Evolutionary conservation across 768 basidiomycete species (phyloP), one percentile per base, ranked within the genome.

Genomic region (Macrolepiota fuliginosa): DNA sequence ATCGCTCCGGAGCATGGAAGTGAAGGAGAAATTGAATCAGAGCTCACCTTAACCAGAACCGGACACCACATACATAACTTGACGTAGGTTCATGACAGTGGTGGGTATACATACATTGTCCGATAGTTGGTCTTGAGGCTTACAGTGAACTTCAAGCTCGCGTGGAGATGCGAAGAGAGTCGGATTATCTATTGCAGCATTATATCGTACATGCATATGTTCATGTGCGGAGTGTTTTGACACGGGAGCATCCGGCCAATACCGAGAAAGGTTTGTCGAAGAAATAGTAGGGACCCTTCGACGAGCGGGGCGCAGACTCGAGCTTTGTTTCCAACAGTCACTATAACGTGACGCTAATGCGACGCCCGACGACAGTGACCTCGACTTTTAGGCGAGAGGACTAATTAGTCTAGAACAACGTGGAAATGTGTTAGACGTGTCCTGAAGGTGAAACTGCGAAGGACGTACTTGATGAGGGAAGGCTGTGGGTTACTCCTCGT

Each of bases 401-500:
- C 92, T 96, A 76, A 97, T 92, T 70, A 97, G 84, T 78, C 95
- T 97, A 69, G 7, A 32, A 25, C n/a, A 32, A 67, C 12, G 54
- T 50, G 49, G 63, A 39, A 24, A 40, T 15, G 24, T 36, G 66
- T 39, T 32, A 67, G 39, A 54, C n/a, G 17, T 45, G 42, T n/a
- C n/a, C 10, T 24, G 24, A 47, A 62, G 35, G 45, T 22, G 25
- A 11, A 51, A 42, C 40, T 45, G 50, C 22, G 4, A 56, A 25
- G 3, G n/a, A 84, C 92, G 68, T 58, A 96, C 95, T 97, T 96
- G 76, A 96, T 96, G 70, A 98, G 79, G 40, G 94, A 94, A 19
- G 96, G 96, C 68, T 95, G 93, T 32, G 96, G 96, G 71, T 91
- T 93, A 71, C 93, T 95, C 67, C 90, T 81, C 56, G 90, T 92